Evolutionary conservation across 768 basidiomycete genomes (phyloP).

Genomic region (Collybia nuda): DNA sequence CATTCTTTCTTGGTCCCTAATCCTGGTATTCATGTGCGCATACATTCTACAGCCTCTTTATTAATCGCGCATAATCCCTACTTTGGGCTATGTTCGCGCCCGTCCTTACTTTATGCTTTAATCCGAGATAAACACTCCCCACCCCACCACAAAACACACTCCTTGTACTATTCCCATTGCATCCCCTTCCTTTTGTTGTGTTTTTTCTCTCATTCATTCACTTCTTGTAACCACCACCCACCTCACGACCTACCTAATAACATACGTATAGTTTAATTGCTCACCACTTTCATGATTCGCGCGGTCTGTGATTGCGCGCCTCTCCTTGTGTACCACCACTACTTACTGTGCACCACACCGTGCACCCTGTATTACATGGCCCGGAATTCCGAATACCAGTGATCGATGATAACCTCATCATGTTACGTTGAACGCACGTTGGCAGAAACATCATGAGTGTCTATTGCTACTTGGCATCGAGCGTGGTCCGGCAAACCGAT

Average conservation of each 20-base stretch:
- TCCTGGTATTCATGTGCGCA: neutral
- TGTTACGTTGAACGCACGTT: too few relatives aligned
- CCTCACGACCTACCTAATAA: neutral
- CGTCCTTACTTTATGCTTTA: neutral
- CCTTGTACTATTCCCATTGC: constrained; percentile 1
- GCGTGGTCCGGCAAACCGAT: too few relatives aligned
- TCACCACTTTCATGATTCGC: neutral
- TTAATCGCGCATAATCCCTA: neutral
- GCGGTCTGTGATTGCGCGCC: neutral
- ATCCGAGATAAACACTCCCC: too few relatives aligned
- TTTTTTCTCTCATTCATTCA: neutral
- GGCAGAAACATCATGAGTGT: too few relatives aligned
- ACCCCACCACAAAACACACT: neutral
- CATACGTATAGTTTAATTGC: too few relatives aligned
- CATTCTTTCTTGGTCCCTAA: neutral
- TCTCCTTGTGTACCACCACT: neutral
- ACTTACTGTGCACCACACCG: neutral
- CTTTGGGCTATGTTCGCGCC: neutral
- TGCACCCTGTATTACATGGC: neutral
- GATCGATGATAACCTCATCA: too few relatives aligned
- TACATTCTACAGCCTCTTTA: neutral
- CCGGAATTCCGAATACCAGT: neutral
- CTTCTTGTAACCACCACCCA: neutral
- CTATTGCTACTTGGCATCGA: too few relatives aligned
- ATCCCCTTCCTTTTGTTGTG: neutral